phyloP scores from a whole-genome alignment of 768 basidiomycete genomes.

The Guyanaporus albipodus region DNA sequence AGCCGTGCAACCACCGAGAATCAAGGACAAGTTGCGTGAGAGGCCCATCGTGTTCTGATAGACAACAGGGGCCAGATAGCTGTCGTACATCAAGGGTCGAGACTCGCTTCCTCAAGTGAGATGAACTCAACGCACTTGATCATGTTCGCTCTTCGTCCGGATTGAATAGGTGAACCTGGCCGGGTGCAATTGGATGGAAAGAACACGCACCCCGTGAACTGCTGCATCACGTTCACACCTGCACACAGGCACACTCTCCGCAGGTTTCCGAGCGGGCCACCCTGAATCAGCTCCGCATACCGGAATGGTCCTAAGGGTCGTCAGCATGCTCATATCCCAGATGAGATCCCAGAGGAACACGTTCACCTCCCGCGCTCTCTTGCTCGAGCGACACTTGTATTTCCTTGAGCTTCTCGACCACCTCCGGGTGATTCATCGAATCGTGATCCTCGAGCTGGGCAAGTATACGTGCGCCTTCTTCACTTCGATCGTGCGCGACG shows the following conservation, averaged over 20 bases:
- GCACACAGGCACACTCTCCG: neutral
- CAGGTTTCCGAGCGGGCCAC: too few relatives aligned
- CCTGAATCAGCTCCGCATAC: neutral
- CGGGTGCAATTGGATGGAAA: neutral
- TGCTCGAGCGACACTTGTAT: neutral
- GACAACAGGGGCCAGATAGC: neutral
- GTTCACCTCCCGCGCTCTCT: neutral
- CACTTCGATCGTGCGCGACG: too few relatives aligned
- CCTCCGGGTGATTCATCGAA: neutral
- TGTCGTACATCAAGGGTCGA: neutral
- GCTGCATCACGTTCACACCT: neutral
- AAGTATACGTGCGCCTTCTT: too few relatives aligned
- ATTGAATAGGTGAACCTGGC: neutral
- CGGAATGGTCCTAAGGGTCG: neutral
- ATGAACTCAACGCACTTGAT: neutral
- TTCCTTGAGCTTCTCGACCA: neutral
- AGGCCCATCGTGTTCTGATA: neutral
- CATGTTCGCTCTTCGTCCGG: neutral
- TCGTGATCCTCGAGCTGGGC: too few relatives aligned
- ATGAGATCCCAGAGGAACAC: neutral
- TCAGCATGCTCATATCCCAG: neutral
- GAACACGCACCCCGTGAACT: neutral
- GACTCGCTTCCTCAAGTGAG: neutral
- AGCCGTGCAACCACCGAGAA: neutral
- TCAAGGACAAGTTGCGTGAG: neutral